phyloP scores from a whole-genome alignment of 2,329 filamentous ascomycete species.

The Aspergillus candidus region DNA sequence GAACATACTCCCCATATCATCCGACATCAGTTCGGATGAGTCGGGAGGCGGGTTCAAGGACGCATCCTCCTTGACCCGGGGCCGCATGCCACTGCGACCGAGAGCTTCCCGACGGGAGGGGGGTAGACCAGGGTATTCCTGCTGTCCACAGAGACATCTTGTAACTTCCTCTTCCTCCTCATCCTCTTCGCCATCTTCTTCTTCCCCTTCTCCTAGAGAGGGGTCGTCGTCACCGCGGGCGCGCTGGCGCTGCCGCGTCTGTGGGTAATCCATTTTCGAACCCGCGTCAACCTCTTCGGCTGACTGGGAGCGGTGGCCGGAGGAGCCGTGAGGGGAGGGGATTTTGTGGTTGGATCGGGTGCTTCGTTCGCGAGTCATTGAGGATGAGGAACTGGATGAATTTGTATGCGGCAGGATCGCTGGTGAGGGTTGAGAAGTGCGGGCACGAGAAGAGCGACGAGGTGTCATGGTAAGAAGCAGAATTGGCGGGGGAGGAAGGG shows the following conservation, averaged over 20 bases:
- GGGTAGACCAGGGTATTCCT: conserved; percentile 83
- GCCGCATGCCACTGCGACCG: conserved; percentile 51
- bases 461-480: conserved; percentile 52
- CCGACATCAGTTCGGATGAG: conserved; percentile 59
- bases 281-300: conserved; percentile 49
- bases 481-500: conserved; percentile 7
- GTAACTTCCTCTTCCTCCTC: conserved; percentile 89
- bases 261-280: conserved; percentile 55
- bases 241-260: conserved; percentile 73
- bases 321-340: conserved; percentile 67
- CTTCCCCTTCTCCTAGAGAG: conserved; percentile 37
- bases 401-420: conserved; percentile 71
- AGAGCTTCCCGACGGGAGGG: conserved; percentile 51
- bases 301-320: conserved; percentile 51
- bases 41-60: conserved; percentile 53
- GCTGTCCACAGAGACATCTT: conserved; percentile 87
- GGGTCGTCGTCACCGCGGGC: conserved; percentile 56
- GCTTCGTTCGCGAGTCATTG: conserved; percentile 70
- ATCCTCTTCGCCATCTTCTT: conserved; percentile 57
- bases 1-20: conserved; percentile 90
- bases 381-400: conserved; percentile 63
- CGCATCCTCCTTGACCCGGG: conserved; percentile 50
- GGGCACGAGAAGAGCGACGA: conserved; percentile 87
- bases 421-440: conserved; percentile 63
- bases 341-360: conserved; percentile 68